Evolutionary conservation across 225 moss, liverwort and hornwort genomes (phyloP), one percentile per base, ranked within the genome.

Genomic region (Takakia lepidozioides): DNA sequence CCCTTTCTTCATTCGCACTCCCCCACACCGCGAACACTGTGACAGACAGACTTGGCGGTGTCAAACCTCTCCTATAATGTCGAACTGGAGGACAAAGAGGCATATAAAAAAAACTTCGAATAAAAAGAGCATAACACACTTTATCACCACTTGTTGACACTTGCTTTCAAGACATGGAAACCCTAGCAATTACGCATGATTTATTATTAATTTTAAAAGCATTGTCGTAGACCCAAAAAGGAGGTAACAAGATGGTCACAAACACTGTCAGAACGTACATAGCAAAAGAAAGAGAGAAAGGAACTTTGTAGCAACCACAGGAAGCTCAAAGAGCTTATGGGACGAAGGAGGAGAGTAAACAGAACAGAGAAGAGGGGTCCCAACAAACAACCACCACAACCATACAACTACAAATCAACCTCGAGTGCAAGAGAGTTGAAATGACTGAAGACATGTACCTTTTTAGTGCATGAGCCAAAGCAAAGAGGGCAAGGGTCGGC

Each of bases 21-120:
- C 88, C 17, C 74, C 80, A 46, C 92, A 88, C 20, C 62, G 67
- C 22, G 80, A 44, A 61, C 92, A 93, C 92, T 93, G 65, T 27
- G 51, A 62, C 10, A 47, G 27, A 38, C 5, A 25, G 1, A 52
- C 7, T 20, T 34, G 19, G 28, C 10, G 11, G 3, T 2, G 15
- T 10, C 18, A 29, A 19, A 6, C 13, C 18, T 17, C 44, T 4
- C 15, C 5, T 13, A 38, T n/a, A 9, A 8, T 46, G 32, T 27
- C 3, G 6, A 21, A 25, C 3, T 4, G 22, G 8, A 4, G 24
- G 7, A 13, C 21, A 21, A 46, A 22, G 25, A 13, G 8, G 4
- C 7, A 10, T 25, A 15, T 15, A 15, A 5, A 41, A 41, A 17
- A 11, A 23, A 25, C 15, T 41, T n/a, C n/a, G n/a, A n/a, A n/a